A percentile compares a stretch with the other conserved stretches of the same genome.
Evolutionary conservation across 2,329 filamentous ascomycete species (phyloP).

Genomic region (Colletotrichum trifolii): DNA sequence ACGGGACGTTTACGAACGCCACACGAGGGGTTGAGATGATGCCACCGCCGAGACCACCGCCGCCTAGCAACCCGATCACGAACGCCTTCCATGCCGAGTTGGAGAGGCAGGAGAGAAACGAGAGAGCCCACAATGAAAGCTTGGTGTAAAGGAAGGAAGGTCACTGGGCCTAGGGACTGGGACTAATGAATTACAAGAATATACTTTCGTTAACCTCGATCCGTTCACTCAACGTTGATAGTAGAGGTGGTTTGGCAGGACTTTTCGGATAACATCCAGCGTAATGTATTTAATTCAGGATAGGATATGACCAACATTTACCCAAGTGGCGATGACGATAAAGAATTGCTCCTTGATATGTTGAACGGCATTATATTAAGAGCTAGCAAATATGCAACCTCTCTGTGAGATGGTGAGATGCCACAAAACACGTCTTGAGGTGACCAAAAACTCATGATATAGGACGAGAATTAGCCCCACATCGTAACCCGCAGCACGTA

Average conservation of each 20-base stretch:
- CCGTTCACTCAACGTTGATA: no score
- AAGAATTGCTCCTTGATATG: no score
- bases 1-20: slow-evolving; percentile 25
- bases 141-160: slow-evolving; percentile 4
- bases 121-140: slow-evolving; percentile 4
- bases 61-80: background rate
- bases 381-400: no score
- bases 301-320: background rate
- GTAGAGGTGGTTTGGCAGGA: no score
- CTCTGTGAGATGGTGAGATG: no score
- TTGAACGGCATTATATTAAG: no score
- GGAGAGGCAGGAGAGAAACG: slow-evolving; percentile 31
- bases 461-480: no score
- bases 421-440: no score
- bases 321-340: no score
- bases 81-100: slow-evolving; percentile 36
- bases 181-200: slow-evolving; percentile 1
- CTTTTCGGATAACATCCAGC: background rate
- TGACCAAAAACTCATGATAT: no score
- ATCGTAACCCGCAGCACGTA: no score
- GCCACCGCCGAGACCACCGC: slow-evolving; percentile 29
- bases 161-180: background rate
- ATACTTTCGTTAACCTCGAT: background rate
- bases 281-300: background rate
- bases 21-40: slow-evolving; percentile 35